Conservation (phyloP, 306 rosid genomes). For the Malus asiatica region DNA sequence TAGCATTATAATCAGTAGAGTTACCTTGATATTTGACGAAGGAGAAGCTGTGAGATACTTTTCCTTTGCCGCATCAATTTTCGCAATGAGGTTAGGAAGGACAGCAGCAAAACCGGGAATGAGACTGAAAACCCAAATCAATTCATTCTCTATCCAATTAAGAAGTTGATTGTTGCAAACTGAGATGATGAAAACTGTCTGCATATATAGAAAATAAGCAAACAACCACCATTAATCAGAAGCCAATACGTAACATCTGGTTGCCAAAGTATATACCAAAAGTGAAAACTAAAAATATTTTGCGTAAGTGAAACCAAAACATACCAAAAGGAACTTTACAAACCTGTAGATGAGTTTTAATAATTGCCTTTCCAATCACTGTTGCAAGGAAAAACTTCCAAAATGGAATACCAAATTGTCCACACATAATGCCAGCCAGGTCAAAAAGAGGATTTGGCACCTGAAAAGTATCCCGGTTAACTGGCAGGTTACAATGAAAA, state of each 20-base stretch:
- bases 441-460: constrained; percentile 97
- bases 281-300: background rate
- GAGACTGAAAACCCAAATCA: constrained; percentile 79
- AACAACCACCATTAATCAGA: background rate
- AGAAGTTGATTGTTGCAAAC: constrained; percentile 99
- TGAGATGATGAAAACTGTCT: constrained; percentile 80
- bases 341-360: constrained; percentile 97
- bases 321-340: constrained; percentile 9
- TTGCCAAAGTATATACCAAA: background rate
- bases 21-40: constrained; percentile 57
- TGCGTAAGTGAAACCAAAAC: background rate
- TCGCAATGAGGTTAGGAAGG: constrained; percentile 47
- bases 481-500: constrained; percentile 4
- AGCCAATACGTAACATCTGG: background rate
- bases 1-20: background rate
- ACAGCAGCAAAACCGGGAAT: constrained; percentile 68
- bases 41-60: constrained; percentile 64
- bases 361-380: constrained; percentile 83
- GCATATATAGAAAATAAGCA: constrained; percentile 12
- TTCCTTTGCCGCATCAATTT: constrained; percentile 58
- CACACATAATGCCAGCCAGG: constrained; percentile 99
- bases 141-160: constrained; percentile 84
- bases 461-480: constrained; percentile 40
- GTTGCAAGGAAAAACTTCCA: constrained; percentile 88
- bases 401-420: constrained; percentile 89